Evolutionary conservation across 2,329 filamentous ascomycete species (phyloP).

Genomic region (Sarocladiaceae sp.): DNA sequence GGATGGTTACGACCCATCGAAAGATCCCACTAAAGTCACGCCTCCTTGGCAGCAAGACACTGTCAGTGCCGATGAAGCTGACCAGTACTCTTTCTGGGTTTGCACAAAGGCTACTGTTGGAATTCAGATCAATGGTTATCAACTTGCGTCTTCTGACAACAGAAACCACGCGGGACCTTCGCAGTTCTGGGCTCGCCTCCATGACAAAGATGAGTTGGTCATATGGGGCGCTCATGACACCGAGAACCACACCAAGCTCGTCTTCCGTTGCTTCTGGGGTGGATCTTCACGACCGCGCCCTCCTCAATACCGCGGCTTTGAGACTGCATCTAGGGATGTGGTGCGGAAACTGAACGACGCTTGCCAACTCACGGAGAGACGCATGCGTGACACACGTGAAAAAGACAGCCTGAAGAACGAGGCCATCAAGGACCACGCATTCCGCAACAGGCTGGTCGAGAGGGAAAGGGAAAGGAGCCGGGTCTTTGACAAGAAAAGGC

Average conservation of each 20-base stretch:
- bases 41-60: conserved; percentile 33
- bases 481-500: conserved; percentile 44
- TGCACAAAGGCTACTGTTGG: conserved; percentile 74
- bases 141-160: conserved; percentile 52
- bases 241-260: conserved; percentile 40
- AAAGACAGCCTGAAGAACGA: conserved; percentile 36
- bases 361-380: conserved; percentile 41
- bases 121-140: conserved; percentile 72
- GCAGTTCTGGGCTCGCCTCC: conserved; percentile 61
- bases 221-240: conserved; percentile 53
- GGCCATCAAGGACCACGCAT: conserved; percentile 39
- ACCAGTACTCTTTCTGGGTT: conserved; percentile 66
- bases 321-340: conserved; percentile 32
- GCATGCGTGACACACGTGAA: conserved; percentile 34
- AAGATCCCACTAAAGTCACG: conserved; percentile 47
- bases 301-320: conserved; percentile 15
- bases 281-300: conserved; percentile 42
- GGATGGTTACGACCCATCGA: conserved; percentile 52
- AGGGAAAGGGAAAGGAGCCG: conserved; percentile 45
- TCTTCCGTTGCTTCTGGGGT: conserved; percentile 53
- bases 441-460: conserved; percentile 36
- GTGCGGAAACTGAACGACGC: conserved; percentile 45
- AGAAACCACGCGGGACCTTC: conserved; percentile 53
- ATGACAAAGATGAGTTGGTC: conserved; percentile 72
- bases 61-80: conserved; percentile 29